Percentiles rank a stretch among this genome's conserved stretches.
Conservation (phyloP, 768 basidiomycete genomes). For the Tricholoma hemisulphureum region DNA sequence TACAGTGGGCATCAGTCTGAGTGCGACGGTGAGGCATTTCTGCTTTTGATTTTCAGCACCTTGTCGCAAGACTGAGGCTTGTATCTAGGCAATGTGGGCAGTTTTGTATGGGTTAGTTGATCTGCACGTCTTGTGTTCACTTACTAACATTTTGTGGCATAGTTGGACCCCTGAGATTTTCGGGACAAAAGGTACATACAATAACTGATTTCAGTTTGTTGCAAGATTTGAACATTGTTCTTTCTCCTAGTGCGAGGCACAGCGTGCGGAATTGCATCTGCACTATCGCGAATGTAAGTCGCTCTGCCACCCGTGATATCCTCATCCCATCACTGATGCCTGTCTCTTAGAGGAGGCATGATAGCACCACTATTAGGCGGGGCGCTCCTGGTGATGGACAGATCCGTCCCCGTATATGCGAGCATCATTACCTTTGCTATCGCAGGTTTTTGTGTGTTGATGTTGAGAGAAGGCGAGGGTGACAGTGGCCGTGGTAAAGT, state of each 20-base stretch:
- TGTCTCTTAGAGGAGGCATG: constrained; percentile 72
- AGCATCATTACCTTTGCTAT: constrained; percentile 65
- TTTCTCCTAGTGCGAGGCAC: constrained; percentile 68
- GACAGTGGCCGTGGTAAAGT: constrained; percentile 28
- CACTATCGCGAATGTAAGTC: constrained; percentile 77
- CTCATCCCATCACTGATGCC: constrained; percentile 1
- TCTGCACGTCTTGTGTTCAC: not conserved
- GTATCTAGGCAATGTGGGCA: constrained; percentile 73
- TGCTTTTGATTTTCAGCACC: not conserved
- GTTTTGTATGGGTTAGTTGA: constrained; percentile 65
- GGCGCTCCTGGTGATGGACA: constrained; percentile 60
- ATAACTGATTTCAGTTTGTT: not conserved
- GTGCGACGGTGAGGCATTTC: constrained; percentile 60
- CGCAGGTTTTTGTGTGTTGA: constrained; percentile 60
- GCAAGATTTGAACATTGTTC: constrained; percentile 1
- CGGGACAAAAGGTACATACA: constrained; percentile 59
- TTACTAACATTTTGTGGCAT: constrained; percentile 3
- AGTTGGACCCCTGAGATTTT: constrained; percentile 87
- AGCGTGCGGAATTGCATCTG: constrained; percentile 85
- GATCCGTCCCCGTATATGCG: constrained; percentile 73
- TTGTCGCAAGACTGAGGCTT: not conserved
- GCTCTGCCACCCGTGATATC: not conserved
- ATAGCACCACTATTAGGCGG: constrained; percentile 83
- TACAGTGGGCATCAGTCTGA: constrained; percentile 75
- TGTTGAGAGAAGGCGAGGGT: constrained; percentile 53